These are phyloP conservation scores for Stentor roeselii DNA, from an alignment of 73 alveolate genomes.

Conservation along the genomic window DNA sequence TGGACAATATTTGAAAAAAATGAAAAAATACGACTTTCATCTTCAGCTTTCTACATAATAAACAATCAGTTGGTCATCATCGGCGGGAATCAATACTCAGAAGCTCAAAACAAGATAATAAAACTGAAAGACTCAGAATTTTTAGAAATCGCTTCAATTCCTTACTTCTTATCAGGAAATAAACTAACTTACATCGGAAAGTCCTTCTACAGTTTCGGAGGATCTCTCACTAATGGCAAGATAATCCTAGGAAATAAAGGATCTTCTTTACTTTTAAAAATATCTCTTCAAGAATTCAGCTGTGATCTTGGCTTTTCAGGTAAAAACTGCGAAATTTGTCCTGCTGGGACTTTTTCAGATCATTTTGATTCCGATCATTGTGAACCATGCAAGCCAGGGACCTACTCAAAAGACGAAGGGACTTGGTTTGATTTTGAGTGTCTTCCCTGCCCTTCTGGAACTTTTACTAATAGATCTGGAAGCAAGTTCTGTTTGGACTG, in stretches of 20 bases:
- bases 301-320: too few relatives aligned
- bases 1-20: too few relatives aligned
- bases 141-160: too few relatives aligned
- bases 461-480: neutral
- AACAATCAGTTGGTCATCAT: too few relatives aligned
- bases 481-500: neutral
- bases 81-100: too few relatives aligned
- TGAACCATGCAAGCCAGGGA: neutral
- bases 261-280: too few relatives aligned
- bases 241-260: too few relatives aligned
- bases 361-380: neutral
- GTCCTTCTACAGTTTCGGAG: neutral
- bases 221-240: neutral
- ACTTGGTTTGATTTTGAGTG: neutral
- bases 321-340: constrained; percentile 5
- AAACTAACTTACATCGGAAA: neutral
- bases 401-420: neutral
- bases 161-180: neutral
- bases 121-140: too few relatives aligned
- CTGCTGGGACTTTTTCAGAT: constrained; percentile 9
- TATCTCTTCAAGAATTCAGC: too few relatives aligned
- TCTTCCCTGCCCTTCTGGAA: neutral
- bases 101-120: too few relatives aligned
- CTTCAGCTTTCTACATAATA: too few relatives aligned
- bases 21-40: too few relatives aligned